Evolutionary conservation across 441 rosid genomes (phyloP).

Genomic region (Erysimum cheiri): DNA sequence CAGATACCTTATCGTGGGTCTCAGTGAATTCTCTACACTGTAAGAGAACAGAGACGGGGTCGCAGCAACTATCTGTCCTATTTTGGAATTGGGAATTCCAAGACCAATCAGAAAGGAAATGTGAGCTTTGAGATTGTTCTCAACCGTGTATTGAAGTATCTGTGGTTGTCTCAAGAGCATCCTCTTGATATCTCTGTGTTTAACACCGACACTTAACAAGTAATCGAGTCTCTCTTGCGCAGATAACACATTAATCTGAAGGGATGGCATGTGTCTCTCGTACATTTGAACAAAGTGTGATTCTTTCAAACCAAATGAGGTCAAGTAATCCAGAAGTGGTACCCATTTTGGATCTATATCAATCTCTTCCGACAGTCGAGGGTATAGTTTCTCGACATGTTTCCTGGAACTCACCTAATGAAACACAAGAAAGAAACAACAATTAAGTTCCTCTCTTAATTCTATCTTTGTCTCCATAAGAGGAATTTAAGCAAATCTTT

Average conservation of each 20-base stretch:
- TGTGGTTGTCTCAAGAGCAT: slow-evolving; percentile 93
- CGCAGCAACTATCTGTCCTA: slow-evolving; percentile 83
- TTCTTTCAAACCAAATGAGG: slow-evolving; percentile 81
- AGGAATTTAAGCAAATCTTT: slow-evolving; percentile 13
- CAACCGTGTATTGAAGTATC: slow-evolving; percentile 83
- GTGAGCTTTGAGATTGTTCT: slow-evolving; percentile 81
- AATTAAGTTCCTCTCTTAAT: slow-evolving; percentile 12
- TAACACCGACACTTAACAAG: slow-evolving; percentile 86
- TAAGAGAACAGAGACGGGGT: slow-evolving; percentile 85
- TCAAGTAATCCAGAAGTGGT: slow-evolving; percentile 85
- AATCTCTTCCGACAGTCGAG: slow-evolving; percentile 68
- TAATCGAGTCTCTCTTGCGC: slow-evolving; percentile 88
- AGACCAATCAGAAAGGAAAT: slow-evolving; percentile 75
- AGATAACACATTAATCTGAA: slow-evolving; percentile 74
- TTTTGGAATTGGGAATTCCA: slow-evolving; percentile 79
- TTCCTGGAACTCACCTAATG: slow-evolving; percentile 54
- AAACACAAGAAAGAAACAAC: slow-evolving; percentile 26
- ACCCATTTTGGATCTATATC: slow-evolving; percentile 76
- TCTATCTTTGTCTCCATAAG: background rate
- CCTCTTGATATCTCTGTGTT: slow-evolving; percentile 79
- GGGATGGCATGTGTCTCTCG: slow-evolving; percentile 86
- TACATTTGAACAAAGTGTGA: slow-evolving; percentile 89
- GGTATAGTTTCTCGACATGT: slow-evolving; percentile 55
- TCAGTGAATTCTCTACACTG: slow-evolving; percentile 87
- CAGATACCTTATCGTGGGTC: slow-evolving; percentile 88